Conservation (phyloP, 805 yeast species). For the Ogataea haglerorum region DNA sequence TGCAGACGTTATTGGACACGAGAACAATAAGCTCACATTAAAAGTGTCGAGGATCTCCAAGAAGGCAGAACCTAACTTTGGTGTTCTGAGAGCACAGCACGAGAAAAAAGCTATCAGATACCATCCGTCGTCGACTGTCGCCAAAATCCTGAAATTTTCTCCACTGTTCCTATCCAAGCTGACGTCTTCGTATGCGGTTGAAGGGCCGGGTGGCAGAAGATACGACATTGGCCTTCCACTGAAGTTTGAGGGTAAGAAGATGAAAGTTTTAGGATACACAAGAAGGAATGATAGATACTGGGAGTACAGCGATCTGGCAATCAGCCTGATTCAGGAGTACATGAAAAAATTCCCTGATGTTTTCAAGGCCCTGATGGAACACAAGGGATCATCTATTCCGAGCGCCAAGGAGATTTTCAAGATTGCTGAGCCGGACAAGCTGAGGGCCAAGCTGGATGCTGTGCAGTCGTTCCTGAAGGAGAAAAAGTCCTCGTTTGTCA, state of each 20-base stretch:
- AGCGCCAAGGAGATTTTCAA: conserved; percentile 35
- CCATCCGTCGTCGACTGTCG: conserved; percentile 61
- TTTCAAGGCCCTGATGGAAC: conserved; percentile 36
- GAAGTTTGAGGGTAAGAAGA: conserved; percentile 74
- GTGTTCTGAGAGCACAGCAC: conserved; percentile 51
- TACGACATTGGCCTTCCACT: conserved; percentile 77
- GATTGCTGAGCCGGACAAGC: conserved; percentile 37
- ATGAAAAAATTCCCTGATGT: conserved; percentile 57
- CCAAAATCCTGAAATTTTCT: conserved; percentile 52
- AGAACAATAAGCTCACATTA: conserved; percentile 37
- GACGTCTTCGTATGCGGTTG: conserved; percentile 68
- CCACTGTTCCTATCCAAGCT: conserved; percentile 71
- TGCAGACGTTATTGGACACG: conserved; percentile 62
- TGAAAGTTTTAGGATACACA: conserved; percentile 87
- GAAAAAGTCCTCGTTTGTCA: conserved; percentile 44
- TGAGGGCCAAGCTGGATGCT: conserved; percentile 40
- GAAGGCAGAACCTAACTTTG: conserved; percentile 61
- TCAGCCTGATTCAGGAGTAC: conserved; percentile 62
- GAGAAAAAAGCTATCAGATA: conserved; percentile 59
- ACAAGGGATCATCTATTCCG: conserved; percentile 35
- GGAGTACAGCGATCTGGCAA: conserved; percentile 79
- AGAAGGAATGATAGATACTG: conserved; percentile 63
- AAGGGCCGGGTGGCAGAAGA: conserved; percentile 47
- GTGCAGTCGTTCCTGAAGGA: conserved; percentile 45
- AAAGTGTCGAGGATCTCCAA: conserved; percentile 50